Percentiles rank a stretch among this genome's conserved stretches.
Evolutionary conservation across 2,329 filamentous ascomycete species (phyloP).

Genomic region (Chaetothyriales sp.): DNA sequence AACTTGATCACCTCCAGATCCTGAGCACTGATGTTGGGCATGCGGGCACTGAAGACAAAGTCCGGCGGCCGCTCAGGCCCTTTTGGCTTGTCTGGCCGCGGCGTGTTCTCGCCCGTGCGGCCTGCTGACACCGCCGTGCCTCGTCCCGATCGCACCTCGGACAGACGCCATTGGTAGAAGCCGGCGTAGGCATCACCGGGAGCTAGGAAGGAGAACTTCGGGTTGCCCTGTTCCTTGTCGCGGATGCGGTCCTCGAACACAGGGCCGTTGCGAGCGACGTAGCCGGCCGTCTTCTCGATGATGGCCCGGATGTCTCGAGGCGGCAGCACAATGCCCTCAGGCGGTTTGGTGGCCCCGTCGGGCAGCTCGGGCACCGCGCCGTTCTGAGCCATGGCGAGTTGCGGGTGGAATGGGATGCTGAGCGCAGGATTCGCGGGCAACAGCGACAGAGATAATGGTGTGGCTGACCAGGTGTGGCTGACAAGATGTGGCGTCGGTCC

Average conservation of each 20-base stretch:
- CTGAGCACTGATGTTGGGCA: slow-evolving; percentile 93
- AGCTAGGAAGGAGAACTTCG: slow-evolving; percentile 83
- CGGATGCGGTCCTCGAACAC: slow-evolving; percentile 71
- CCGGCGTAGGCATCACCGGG: slow-evolving; percentile 67
- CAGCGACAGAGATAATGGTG: neutral
- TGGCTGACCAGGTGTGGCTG: neutral
- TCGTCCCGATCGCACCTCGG: slow-evolving; percentile 69
- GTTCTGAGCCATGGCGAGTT: slow-evolving; percentile 22
- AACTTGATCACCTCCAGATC: slow-evolving; percentile 61
- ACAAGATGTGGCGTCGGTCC: neutral
- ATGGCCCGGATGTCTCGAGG: slow-evolving; percentile 68
- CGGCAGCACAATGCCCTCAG: slow-evolving; percentile 70
- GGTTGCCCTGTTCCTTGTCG: slow-evolving; percentile 66
- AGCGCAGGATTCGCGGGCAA: neutral
- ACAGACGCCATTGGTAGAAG: slow-evolving; percentile 82
- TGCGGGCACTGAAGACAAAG: slow-evolving; percentile 86
- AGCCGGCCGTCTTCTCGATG: slow-evolving; percentile 89
- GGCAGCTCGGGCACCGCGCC: slow-evolving; percentile 25
- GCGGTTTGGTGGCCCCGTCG: slow-evolving; percentile 57
- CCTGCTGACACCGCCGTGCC: slow-evolving; percentile 67
- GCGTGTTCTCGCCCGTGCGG: slow-evolving; percentile 47
- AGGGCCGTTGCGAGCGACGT: slow-evolving; percentile 54
- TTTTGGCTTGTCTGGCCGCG: slow-evolving; percentile 51
- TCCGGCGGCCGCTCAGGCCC: slow-evolving; percentile 74
- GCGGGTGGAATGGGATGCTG: slow-evolving; percentile 1